Evolutionary conservation across 1,139 yeast genomes (phyloP).

Genomic region (Petasospora rhodanensis): DNA sequence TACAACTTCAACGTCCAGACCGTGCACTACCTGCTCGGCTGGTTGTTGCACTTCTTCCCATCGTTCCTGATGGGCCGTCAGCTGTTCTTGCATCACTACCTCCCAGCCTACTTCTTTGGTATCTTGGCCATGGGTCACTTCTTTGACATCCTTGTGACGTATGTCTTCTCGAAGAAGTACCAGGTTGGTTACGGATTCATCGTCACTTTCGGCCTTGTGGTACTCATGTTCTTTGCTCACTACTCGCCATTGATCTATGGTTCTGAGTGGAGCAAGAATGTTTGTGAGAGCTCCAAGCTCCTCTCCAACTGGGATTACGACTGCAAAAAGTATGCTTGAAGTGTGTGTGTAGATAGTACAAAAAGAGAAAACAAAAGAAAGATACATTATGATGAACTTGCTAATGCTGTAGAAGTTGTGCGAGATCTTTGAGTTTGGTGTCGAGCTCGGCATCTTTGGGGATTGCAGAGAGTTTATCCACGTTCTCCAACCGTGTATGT

Average conservation of each 20-base stretch:
- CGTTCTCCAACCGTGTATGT: no score
- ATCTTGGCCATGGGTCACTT: slow-evolving; percentile 79
- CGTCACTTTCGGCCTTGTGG: slow-evolving; percentile 43
- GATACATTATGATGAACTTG: background rate
- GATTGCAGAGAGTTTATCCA: no score
- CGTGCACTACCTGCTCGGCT: slow-evolving; percentile 68
- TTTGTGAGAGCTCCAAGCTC: slow-evolving; percentile 61
- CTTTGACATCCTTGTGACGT: slow-evolving; percentile 61
- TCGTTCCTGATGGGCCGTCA: slow-evolving; percentile 94
- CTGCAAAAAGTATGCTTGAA: slow-evolving; percentile 47
- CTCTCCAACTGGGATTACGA: slow-evolving; percentile 79
- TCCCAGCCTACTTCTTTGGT: slow-evolving; percentile 89
- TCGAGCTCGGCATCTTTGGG: no score
- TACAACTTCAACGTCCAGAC: slow-evolving; percentile 70
- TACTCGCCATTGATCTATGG: slow-evolving; percentile 80
- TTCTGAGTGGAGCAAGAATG: slow-evolving; percentile 68
- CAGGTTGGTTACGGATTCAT: slow-evolving; percentile 39
- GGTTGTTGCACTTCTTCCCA: slow-evolving; percentile 82
- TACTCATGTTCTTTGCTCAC: slow-evolving; percentile 52
- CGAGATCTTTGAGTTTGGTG: no score
- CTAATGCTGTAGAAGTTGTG: no score
- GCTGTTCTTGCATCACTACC: slow-evolving; percentile 86
- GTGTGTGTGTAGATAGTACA: background rate
- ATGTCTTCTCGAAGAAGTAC: slow-evolving; percentile 40
- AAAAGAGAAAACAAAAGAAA: background rate